phyloP scores from a whole-genome alignment of 257 asterid genomes.

The Penstemon davidsonii region DNA sequence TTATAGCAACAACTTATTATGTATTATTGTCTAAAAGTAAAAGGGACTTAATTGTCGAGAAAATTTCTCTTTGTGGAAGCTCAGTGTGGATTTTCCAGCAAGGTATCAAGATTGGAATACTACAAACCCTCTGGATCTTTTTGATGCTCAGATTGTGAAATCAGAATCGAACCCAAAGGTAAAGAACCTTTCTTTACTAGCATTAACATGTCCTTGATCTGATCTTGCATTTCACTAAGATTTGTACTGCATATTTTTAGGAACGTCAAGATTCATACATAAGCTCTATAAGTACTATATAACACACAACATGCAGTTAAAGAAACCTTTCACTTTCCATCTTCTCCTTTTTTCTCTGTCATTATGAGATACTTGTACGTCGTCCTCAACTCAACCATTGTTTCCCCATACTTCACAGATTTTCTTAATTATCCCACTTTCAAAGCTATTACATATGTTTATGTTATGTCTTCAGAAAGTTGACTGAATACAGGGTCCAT shows the following conservation, averaged over 20 bases:
- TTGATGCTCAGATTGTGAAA: slow-evolving; percentile 76
- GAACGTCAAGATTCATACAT: slow-evolving; percentile 9
- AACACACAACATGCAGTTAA: background rate
- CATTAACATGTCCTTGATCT: slow-evolving; percentile 1
- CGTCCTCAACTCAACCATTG: background rate
- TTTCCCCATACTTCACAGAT: slow-evolving; percentile 5
- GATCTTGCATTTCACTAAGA: slow-evolving; percentile 3
- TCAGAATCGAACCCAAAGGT: slow-evolving; percentile 81
- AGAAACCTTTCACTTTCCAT: slow-evolving; percentile 3
- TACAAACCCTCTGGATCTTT: slow-evolving; percentile 81
- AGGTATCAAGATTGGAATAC: slow-evolving; percentile 83
- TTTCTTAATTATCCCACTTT: slow-evolving; percentile 6
- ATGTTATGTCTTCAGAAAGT: background rate
- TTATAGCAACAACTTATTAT: slow-evolving; percentile 10
- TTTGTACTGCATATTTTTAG: background rate
- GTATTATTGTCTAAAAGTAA: slow-evolving; percentile 18
- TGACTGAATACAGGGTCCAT: background rate
- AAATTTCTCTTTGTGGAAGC: slow-evolving; percentile 38
- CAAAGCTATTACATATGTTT: background rate
- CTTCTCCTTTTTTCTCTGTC: slow-evolving; percentile 1
- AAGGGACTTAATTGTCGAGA: slow-evolving; percentile 18
- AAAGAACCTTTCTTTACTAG: slow-evolving; percentile 18
- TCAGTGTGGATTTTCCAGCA: slow-evolving; percentile 82
- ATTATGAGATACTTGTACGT: background rate
- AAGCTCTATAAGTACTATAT: slow-evolving; percentile 2